A percentile compares a stretch with the other conserved stretches of the same genome.
Conservation (phyloP, 768 basidiomycete species). For the Rhodosporidiobolus odoratus region DNA sequence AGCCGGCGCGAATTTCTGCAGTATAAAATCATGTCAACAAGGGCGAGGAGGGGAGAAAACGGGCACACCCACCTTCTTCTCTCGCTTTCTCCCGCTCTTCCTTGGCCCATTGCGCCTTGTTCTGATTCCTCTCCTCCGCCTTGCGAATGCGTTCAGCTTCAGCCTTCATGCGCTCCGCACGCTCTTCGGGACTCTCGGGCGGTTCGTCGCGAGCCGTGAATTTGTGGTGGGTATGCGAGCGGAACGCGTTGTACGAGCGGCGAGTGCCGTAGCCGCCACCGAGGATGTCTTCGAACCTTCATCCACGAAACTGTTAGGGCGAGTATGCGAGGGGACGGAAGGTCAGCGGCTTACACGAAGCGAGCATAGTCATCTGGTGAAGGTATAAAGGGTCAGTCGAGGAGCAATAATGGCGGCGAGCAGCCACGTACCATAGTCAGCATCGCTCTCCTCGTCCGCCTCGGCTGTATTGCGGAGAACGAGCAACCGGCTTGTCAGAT, state of each 20-base stretch:
- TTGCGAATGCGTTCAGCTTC: conserved; percentile 50
- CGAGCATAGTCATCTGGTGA: not conserved
- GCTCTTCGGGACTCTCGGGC: conserved; percentile 48
- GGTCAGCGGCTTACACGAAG: conserved; percentile 50
- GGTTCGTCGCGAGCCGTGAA: conserved; percentile 57
- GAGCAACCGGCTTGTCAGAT: too few species aligned
- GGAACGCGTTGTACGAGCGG: conserved; percentile 51
- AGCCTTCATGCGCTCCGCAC: conserved; percentile 47
- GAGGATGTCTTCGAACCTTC: conserved; percentile 53
- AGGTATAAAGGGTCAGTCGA: not conserved
- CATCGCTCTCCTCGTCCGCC: conserved; percentile 35
- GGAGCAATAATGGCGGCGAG: not conserved
- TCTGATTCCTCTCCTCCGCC: conserved; percentile 56
- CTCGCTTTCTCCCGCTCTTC: conserved; percentile 42
- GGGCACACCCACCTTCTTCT: conserved; percentile 12
- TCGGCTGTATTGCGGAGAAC: conserved; percentile 35
- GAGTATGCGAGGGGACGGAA: not conserved
- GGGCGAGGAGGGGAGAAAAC: not conserved
- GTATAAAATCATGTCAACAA: not conserved
- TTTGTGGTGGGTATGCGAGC: conserved; percentile 11
- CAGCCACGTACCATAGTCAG: conserved; percentile 42
- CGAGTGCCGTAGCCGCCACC: conserved; percentile 52
- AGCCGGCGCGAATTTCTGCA: conserved; percentile 18
- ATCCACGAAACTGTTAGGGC: conserved; percentile 41
- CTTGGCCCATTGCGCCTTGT: conserved; percentile 54